phyloP scores from a whole-genome alignment of 345 rosid genomes.

The Psidium friedrichsthalianum region DNA sequence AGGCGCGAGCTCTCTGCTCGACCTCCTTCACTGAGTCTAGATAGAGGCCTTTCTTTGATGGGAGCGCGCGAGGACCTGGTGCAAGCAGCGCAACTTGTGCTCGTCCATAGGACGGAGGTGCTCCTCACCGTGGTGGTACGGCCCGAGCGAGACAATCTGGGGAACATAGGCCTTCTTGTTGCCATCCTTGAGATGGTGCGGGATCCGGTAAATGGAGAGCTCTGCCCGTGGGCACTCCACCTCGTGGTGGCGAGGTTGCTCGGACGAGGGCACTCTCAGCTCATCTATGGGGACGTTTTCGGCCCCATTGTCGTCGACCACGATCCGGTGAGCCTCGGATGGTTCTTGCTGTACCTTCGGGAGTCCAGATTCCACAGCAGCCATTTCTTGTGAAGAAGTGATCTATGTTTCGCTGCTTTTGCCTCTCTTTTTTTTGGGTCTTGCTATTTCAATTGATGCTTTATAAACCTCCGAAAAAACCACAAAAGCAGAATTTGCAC shows the following conservation, averaged over 20 bases:
- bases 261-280: not conserved
- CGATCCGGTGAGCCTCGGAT: conserved; percentile 13
- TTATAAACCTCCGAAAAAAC: no score
- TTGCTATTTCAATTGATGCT: no score
- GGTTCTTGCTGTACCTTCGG: not conserved
- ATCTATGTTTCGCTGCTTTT: no score
- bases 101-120: conserved; percentile 57
- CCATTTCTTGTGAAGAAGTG: conserved; percentile 16
- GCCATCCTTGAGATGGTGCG: conserved; percentile 39
- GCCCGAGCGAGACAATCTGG: conserved; percentile 65
- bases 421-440: no score
- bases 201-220: conserved; percentile 36
- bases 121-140: conserved; percentile 63
- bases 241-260: conserved; percentile 15
- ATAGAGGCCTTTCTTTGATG: conserved; percentile 36
- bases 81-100: conserved; percentile 77
- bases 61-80: conserved; percentile 46
- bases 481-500: no score
- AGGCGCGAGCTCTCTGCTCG: conserved; percentile 49
- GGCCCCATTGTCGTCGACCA: conserved; percentile 11
- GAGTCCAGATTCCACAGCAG: conserved; percentile 35
- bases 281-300: conserved; percentile 5
- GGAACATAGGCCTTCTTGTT: conserved; percentile 64
- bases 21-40: conserved; percentile 53
- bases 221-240: conserved; percentile 40